phyloP scores from a whole-genome alignment of 768 basidiomycete genomes.

The Pholiota conissans region DNA sequence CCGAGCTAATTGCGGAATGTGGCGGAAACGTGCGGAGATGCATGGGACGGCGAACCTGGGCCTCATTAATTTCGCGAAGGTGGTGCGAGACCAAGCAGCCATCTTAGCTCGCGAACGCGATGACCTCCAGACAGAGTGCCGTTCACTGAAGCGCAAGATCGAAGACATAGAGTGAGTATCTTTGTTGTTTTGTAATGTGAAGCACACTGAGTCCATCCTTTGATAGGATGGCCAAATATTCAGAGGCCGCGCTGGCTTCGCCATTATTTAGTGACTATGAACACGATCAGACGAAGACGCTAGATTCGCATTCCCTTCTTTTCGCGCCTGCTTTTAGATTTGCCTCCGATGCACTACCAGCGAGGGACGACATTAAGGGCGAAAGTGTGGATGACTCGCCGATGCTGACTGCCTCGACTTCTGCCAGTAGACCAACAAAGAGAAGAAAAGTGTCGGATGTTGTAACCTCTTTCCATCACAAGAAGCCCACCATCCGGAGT shows the following conservation, averaged over 20 bases:
- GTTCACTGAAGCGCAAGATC: conserved; percentile 28
- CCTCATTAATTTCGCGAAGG: conserved; percentile 42
- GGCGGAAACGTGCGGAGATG: conserved; percentile 49
- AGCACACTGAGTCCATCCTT: background rate
- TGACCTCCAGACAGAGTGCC: conserved; percentile 28
- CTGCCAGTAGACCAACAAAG: background rate
- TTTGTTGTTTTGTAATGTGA: background rate
- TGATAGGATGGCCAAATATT: conserved; percentile 10
- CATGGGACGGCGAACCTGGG: conserved; percentile 49
- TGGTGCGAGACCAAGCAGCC: conserved; percentile 40
- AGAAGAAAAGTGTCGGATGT: background rate
- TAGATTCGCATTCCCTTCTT: conserved; percentile 15
- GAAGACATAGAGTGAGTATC: conserved; percentile 23
- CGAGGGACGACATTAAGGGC: background rate
- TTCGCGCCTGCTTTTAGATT: conserved; percentile 15
- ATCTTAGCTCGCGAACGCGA: conserved; percentile 39
- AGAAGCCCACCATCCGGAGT: background rate
- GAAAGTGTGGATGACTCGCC: background rate
- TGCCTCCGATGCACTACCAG: background rate
- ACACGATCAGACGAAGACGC: background rate
- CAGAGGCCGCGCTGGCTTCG: conserved; percentile 8
- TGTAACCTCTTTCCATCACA: background rate
- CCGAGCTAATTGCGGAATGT: conserved; percentile 40
- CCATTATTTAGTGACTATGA: background rate
- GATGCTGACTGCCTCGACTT: background rate